Percentiles rank a stretch among this genome's conserved stretches.
Conservation (phyloP, 2,329 filamentous ascomycete genomes). For the Fusarium liriodendri region DNA sequence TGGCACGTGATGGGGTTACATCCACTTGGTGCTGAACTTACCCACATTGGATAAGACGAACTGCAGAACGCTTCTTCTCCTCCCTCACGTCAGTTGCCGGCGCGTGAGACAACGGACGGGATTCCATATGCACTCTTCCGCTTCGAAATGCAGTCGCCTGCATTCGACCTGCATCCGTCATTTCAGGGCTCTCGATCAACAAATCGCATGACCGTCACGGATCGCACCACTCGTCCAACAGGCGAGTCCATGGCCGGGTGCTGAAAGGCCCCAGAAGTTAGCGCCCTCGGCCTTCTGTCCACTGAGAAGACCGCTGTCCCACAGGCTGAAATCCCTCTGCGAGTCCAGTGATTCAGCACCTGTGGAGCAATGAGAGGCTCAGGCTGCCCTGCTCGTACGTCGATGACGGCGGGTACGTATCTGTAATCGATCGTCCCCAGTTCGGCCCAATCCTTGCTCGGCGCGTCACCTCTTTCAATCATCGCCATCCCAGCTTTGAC, state of each 20-base stretch:
- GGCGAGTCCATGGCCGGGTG: background rate
- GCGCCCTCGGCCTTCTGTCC: background rate
- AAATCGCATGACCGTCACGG: constrained; percentile 2
- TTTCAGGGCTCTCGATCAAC: background rate
- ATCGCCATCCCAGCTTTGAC: constrained; percentile 32
- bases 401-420: constrained; percentile 21
- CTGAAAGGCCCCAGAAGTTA: background rate
- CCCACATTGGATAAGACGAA: background rate
- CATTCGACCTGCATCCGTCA: constrained; percentile 7
- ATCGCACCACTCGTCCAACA: constrained; percentile 15
- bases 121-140: constrained; percentile 1
- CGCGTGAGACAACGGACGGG: background rate
- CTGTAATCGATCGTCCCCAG: constrained; percentile 36
- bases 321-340: background rate
- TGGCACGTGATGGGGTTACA: constrained; percentile 10
- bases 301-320: background rate
- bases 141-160: background rate
- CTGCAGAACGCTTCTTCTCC: background rate
- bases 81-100: background rate
- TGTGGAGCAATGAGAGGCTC: constrained; percentile 9
- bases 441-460: constrained; percentile 40
- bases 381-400: constrained; percentile 16
- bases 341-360: background rate
- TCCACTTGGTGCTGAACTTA: background rate
- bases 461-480: constrained; percentile 33